Evolutionary conservation across 345 rosid species (phyloP), one percentile per base, ranked within the genome.

Genomic region (Gossypium sturtianum): DNA sequence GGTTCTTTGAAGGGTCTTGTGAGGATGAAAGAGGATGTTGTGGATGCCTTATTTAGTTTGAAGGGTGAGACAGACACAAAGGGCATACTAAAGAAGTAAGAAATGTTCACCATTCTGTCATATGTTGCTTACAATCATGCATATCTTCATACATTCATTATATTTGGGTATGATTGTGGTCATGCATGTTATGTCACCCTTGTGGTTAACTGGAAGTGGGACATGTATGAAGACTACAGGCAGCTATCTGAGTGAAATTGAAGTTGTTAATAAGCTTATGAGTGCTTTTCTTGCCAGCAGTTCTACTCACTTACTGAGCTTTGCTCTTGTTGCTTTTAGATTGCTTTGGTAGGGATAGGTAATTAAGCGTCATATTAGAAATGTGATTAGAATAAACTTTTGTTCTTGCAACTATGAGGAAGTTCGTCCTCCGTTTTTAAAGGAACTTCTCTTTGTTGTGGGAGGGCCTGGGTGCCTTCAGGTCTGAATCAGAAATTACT

Each of bases 1-100:
- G 83, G 73, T 54, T 57, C 66, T 45, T 74, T 77, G 75, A 69
- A 80, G 78, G 80, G 80, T 53, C 60, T 80, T 49, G 67, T 54
- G 41, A 62, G 68, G 75, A 20, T 43, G 54, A 49, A 45, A 7
- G 66, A 75, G 49, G 73, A 57, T 75, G 20, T 12, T 5, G 76
- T 57, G 27, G 78, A 75, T 47, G 76, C 22, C 75, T 48, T 59
- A 20, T 79, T 75, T 70, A 12, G 67, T 13, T 66, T 79, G 48
- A 48, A 54, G 25, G 41, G 49, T 49, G 54, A 75, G 43, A 66
- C 72, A 70, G 76, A 75, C 51, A n/a, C 25, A 29, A 23, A 54
- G 43, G 12, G 23, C 25, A 75, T 65, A 25, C 29, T 75, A 16
- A 56, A 54, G 3, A 79, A 48, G 78, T 75, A 75, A 75, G 82